phyloP scores from a whole-genome alignment of 192 early-diverging fungal genomes.

The Chytriomyces sp. region DNA sequence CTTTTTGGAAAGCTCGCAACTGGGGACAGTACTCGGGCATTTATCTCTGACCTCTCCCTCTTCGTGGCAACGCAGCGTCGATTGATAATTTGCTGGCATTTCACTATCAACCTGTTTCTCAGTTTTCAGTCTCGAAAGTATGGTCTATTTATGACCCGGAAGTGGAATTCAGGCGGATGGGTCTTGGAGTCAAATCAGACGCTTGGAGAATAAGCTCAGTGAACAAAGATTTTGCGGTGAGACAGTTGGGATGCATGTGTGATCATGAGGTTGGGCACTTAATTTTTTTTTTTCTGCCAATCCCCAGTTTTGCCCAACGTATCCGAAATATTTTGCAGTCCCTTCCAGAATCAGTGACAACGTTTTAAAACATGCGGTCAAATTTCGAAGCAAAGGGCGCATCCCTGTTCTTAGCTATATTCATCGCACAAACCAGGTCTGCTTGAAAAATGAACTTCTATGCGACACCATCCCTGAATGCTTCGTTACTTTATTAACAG shows the following conservation, averaged over 20 bases:
- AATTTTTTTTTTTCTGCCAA: not conserved
- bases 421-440: constrained; percentile 79
- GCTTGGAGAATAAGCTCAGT: constrained; percentile 80
- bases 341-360: constrained; percentile 89
- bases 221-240: constrained; percentile 78
- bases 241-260: not conserved
- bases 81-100: constrained; percentile 83
- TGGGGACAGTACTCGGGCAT: not conserved
- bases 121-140: constrained; percentile 39
- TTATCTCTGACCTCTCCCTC: constrained; percentile 26
- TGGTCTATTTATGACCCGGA: constrained; percentile 80
- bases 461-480: not conserved
- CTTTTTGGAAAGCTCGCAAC: not conserved
- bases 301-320: constrained; percentile 82
- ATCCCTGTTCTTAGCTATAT: constrained; percentile 90
- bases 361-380: constrained; percentile 82
- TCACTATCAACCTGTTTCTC: constrained; percentile 57
- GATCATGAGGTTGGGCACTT: not conserved
- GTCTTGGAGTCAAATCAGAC: constrained; percentile 66
- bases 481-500: constrained; percentile 28
- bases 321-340: constrained; percentile 81
- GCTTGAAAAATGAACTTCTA: not conserved
- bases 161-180: constrained; percentile 83
- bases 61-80: constrained; percentile 40
- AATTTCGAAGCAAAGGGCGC: constrained; percentile 87